Percentiles rank a stretch among this genome's conserved stretches.
Evolutionary conservation across 305 asterid genomes (phyloP).

Genomic region (Fraxinus baroniana): DNA sequence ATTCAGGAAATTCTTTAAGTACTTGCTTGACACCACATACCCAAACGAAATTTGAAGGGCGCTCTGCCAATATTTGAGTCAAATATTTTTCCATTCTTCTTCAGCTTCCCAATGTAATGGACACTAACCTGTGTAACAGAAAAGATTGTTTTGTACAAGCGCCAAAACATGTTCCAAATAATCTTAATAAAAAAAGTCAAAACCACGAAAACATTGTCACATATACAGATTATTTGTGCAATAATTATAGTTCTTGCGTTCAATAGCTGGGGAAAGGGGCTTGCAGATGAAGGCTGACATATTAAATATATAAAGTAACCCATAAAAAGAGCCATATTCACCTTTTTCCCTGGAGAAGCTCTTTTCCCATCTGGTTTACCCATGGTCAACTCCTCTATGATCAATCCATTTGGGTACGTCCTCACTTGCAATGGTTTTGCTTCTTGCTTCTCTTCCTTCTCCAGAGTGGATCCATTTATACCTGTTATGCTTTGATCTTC

Average conservation of each 20-base stretch:
- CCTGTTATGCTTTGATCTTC: slow-evolving; percentile 34
- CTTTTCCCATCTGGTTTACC: slow-evolving; percentile 87
- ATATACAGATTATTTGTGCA: not conserved
- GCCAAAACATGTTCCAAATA: not conserved
- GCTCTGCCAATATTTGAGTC: slow-evolving; percentile 75
- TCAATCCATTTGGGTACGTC: slow-evolving; percentile 78
- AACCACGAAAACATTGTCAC: not conserved
- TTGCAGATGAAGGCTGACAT: not conserved
- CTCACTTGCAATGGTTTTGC: slow-evolving; percentile 60
- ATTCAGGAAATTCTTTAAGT: not conserved
- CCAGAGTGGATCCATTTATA: slow-evolving; percentile 29
- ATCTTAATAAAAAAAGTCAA: not conserved
- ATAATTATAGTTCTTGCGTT: not conserved
- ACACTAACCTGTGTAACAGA: slow-evolving; percentile 58
- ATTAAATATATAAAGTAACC: not conserved
- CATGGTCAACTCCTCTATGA: slow-evolving; percentile 80
- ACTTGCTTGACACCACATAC: slow-evolving; percentile 33
- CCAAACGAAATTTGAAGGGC: slow-evolving; percentile 85
- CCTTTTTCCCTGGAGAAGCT: slow-evolving; percentile 85
- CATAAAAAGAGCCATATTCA: slow-evolving; percentile 18
- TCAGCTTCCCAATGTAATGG: slow-evolving; percentile 74
- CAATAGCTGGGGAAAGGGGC: not conserved
- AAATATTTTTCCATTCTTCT: slow-evolving; percentile 66
- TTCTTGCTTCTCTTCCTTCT: slow-evolving; percentile 45
- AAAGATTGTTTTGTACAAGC: not conserved